These are phyloP conservation scores for Xylaria sp. DNA, from an alignment of 2,329 filamentous ascomycete genomes.

Conservation along the genomic window DNA sequence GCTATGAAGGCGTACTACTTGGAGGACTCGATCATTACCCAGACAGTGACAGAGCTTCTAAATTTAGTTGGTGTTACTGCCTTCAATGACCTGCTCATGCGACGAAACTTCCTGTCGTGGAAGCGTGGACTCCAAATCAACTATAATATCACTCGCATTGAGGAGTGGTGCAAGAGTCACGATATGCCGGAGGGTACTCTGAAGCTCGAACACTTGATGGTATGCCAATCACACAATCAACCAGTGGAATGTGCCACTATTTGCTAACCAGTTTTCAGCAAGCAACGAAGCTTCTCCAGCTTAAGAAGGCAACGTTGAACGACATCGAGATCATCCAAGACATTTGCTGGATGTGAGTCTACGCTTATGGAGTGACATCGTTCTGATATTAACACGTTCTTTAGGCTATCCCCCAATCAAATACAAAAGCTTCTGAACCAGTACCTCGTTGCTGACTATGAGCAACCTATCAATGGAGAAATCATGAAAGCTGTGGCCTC, in stretches of 20 bases:
- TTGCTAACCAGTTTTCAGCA: slow-evolving; percentile 64
- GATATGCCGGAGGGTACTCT: slow-evolving; percentile 99
- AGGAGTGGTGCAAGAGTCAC: slow-evolving; percentile 99
- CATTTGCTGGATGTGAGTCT: slow-evolving; percentile 97
- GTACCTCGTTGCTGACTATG: slow-evolving; percentile 97
- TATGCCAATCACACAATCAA: slow-evolving; percentile 54
- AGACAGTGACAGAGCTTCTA: slow-evolving; percentile 93
- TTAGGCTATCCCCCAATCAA: slow-evolving; percentile 94
- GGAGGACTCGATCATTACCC: slow-evolving; percentile 94
- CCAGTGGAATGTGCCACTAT: background rate
- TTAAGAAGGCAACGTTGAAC: slow-evolving; percentile 98
- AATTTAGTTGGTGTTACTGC: slow-evolving; percentile 95
- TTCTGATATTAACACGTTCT: slow-evolving; percentile 34
- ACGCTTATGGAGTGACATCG: slow-evolving; percentile 11
- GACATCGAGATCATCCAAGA: slow-evolving; percentile 99
- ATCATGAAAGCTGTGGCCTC: slow-evolving; percentile 99
- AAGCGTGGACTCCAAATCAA: slow-evolving; percentile 99
- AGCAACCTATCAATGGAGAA: slow-evolving; percentile 98
- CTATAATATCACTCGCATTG: slow-evolving; percentile 99
- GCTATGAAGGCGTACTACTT: slow-evolving; percentile 99
- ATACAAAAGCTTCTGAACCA: slow-evolving; percentile 99
- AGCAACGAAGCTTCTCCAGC: slow-evolving; percentile 96
- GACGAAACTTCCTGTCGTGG: slow-evolving; percentile 98
- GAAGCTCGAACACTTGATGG: slow-evolving; percentile 97
- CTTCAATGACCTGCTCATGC: slow-evolving; percentile 98